phyloP scores from a whole-genome alignment of 1,284 basidiomycete species.

The Fomitopsis betulina region DNA sequence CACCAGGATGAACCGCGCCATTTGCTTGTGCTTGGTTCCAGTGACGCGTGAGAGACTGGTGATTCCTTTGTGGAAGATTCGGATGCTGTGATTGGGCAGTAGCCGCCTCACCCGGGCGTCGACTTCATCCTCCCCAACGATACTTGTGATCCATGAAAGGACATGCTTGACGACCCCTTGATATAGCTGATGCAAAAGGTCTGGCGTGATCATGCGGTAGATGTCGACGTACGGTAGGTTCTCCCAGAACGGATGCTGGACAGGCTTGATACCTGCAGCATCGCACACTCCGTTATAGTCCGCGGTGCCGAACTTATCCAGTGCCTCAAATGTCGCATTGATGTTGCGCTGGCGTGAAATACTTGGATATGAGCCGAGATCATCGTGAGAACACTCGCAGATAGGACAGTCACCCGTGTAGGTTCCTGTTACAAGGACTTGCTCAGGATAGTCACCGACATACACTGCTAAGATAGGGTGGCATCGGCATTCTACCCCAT shows the following conservation, averaged over 20 bases:
- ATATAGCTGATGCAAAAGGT: constrained; percentile 18
- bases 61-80: too few relatives aligned
- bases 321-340: neutral
- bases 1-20: too few relatives aligned
- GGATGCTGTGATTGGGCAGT: too few relatives aligned
- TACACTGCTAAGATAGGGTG: neutral
- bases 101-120: too few relatives aligned
- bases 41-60: too few relatives aligned
- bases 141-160: constrained; percentile 15
- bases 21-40: too few relatives aligned
- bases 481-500: neutral
- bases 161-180: constrained; percentile 9
- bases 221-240: constrained; percentile 4
- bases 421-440: neutral
- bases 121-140: too few relatives aligned
- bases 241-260: neutral
- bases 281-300: neutral
- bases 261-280: neutral
- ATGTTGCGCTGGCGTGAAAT: neutral
- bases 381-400: neutral
- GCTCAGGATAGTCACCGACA: neutral
- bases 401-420: neutral
- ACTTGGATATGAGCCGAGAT: neutral
- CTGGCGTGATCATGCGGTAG: neutral
- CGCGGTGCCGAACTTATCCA: neutral